Evolutionary conservation across 139 green algal genomes (phyloP).

Genomic region (Yamagishiella unicocca): DNA sequence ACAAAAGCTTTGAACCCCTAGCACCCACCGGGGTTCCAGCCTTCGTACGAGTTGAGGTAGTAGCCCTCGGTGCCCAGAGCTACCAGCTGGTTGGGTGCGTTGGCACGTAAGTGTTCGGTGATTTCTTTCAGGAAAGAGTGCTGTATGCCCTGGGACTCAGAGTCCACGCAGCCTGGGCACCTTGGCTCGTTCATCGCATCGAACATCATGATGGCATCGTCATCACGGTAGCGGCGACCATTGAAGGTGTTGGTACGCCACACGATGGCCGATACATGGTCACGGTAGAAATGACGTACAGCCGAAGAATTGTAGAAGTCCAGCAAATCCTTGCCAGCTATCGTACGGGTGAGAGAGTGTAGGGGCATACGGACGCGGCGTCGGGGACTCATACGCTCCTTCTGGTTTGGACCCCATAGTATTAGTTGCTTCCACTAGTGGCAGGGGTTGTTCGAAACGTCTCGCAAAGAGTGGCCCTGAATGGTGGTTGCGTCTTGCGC

Average conservation of each 20-base stretch:
- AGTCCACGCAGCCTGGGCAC: constrained; percentile 14
- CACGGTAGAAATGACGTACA: constrained; percentile 22
- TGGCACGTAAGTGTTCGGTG: neutral
- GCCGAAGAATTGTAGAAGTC: neutral
- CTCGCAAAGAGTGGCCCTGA: no score
- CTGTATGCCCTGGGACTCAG: neutral
- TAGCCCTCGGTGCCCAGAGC: constrained; percentile 48
- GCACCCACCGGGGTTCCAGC: constrained; percentile 2
- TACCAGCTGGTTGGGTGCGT: constrained; percentile 26
- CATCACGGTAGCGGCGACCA: constrained; percentile 23
- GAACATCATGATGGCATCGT: constrained; percentile 32
- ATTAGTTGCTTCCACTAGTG: no score
- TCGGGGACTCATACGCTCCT: no score
- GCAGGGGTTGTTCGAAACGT: no score
- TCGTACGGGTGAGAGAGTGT: no score
- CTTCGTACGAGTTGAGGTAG: constrained; percentile 35
- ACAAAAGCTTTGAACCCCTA: no score
- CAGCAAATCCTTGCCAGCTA: constrained; percentile 21
- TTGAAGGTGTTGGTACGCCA: constrained; percentile 42
- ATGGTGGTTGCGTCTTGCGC: no score
- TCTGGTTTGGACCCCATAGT: no score
- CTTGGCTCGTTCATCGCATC: constrained; percentile 32
- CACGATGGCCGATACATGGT: constrained; percentile 37
- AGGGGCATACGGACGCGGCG: no score
- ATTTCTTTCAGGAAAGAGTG: neutral